Base-by-base conservation (phyloP, 2,329 filamentous ascomycete genomes). In the Colletotrichum eremochloae region DNA sequence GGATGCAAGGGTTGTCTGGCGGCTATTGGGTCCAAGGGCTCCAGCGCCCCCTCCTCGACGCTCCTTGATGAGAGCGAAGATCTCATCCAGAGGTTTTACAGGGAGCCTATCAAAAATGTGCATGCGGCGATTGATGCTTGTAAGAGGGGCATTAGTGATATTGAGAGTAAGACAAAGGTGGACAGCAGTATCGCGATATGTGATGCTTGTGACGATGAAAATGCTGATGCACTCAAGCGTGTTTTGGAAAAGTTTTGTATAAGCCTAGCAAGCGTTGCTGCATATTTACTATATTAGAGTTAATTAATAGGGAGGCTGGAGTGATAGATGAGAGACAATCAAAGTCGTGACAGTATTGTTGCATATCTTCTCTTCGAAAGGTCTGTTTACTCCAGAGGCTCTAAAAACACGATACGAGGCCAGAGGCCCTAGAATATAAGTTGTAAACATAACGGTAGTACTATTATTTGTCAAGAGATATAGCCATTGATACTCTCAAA, bases 81-180 rank as follows among this genome's bases (percentile, higher is more conserved):
- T 18, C 14, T 60, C 7, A 36, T 72, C 2, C 66, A 48, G n/a
- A 72, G 24, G 24, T 14, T 69, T 4, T 46, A 72, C 38, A 36
- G 14, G 2, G 53, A 55, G 31, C 38, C 58, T 5, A 55, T 60
- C 24, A 44, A 5, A 0, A 64, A 50, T 15, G 44, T 69, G 24
- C 69, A 72, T 42, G 38, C 53, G n/a, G 60, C 66, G 1, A 15
- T 72, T 4, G n/a, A 69, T 48, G 58, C 46, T 48, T 72, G 53
- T 3, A 72, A 72, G 52, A 61, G 38, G 38, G 46, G 24, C 3
- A 2, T 72, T 0, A 5, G 40, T 4, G 46, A 55, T 24, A 42
- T 50, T n/a, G 44, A 50, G 33, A 12, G 29, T 14, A 24, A 0
- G 9, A 46, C 20, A 18, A 24, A 50, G 1, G 24, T 5, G 31